Conservation (phyloP, 805 yeast species). For the Saccharomycopsis fibuligera region DNA sequence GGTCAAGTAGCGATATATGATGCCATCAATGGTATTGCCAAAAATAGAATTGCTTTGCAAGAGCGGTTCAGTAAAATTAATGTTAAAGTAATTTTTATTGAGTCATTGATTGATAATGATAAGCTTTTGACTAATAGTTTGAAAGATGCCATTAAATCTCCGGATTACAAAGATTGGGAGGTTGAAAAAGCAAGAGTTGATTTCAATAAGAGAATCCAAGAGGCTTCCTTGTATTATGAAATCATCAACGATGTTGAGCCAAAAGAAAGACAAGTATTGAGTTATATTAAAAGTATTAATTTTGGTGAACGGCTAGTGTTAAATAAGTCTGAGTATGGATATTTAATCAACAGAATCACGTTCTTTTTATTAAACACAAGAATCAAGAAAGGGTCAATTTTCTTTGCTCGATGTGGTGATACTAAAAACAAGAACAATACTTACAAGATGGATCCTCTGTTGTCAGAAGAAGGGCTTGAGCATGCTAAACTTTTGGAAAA, state of each 20-base stretch:
- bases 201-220: slow-evolving; percentile 64
- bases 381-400: slow-evolving; percentile 84
- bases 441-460: slow-evolving; percentile 72
- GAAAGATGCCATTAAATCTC: slow-evolving; percentile 77
- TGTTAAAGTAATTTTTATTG: slow-evolving; percentile 81
- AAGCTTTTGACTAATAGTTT: slow-evolving; percentile 67
- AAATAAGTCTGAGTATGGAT: slow-evolving; percentile 79
- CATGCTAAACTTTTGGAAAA: slow-evolving; percentile 62
- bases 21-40: slow-evolving; percentile 80
- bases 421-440: slow-evolving; percentile 45
- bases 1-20: slow-evolving; percentile 97
- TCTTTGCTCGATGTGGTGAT: slow-evolving; percentile 76
- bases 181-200: slow-evolving; percentile 68
- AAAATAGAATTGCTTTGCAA: slow-evolving; percentile 55
- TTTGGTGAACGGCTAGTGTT: slow-evolving; percentile 82
- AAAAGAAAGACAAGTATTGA: slow-evolving; percentile 40
- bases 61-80: slow-evolving; percentile 47
- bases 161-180: slow-evolving; percentile 78
- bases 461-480: slow-evolving; percentile 63
- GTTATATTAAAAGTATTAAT: slow-evolving; percentile 81
- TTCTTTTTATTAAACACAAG: slow-evolving; percentile 88
- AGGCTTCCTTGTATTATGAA: slow-evolving; percentile 65
- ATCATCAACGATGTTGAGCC: slow-evolving; percentile 43
- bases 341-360: slow-evolving; percentile 83
- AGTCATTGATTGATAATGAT: slow-evolving; percentile 73